These are phyloP conservation scores for Microdochium paspali DNA, from an alignment of 2,329 filamentous ascomycete species.

Conservation along the genomic window DNA sequence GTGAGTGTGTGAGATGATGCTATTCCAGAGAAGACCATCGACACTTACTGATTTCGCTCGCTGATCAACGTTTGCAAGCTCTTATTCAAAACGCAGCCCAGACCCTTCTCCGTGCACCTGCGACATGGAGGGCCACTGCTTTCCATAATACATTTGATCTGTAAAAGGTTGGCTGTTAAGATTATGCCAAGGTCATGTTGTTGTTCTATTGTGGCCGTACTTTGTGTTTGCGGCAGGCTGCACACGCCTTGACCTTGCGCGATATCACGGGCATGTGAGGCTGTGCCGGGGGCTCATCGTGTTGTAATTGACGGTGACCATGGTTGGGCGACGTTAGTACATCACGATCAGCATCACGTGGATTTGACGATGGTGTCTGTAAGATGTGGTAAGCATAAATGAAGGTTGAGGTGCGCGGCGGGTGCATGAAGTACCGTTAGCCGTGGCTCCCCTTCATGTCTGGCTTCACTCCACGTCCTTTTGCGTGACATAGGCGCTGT, in stretches of 20 bases:
- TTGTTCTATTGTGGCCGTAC: constrained; percentile 10
- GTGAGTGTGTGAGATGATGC: constrained; percentile 1
- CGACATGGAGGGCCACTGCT: constrained; percentile 27
- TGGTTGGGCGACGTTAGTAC: not conserved
- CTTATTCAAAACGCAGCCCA: constrained; percentile 29
- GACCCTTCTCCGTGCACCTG: constrained; percentile 23
- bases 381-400: not conserved
- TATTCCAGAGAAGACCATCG: not conserved
- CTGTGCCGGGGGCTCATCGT: not conserved
- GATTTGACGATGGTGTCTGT: not conserved
- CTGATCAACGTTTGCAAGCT: constrained; percentile 30
- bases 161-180: not conserved
- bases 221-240: constrained; percentile 30
- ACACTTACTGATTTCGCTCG: constrained; percentile 26
- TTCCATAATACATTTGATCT: constrained; percentile 33
- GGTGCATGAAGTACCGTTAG: not conserved
- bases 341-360: not conserved
- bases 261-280: constrained; percentile 16
- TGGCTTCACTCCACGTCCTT: not conserved
- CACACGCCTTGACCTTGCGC: constrained; percentile 28
- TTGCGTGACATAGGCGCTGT: not conserved
- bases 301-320: not conserved
- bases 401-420: not conserved
- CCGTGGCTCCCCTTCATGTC: not conserved
- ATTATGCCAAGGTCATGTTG: too few species aligned